phyloP scores from a whole-genome alignment of 768 basidiomycete species.

The Lactifluus hygrophoroides region DNA sequence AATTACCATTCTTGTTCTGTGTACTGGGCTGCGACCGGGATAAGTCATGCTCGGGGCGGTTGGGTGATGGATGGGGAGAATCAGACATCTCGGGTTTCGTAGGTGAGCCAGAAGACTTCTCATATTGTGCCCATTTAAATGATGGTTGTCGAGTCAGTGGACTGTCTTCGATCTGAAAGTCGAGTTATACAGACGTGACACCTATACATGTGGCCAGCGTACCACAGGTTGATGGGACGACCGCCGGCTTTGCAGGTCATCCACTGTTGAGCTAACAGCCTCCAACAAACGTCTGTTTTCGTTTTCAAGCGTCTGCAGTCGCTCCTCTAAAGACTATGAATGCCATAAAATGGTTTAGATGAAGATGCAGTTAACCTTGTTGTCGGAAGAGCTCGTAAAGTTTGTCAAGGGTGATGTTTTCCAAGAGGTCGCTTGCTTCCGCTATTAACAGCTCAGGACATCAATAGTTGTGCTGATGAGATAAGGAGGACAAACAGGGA shows the following conservation, averaged over 20 bases:
- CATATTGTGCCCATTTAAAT: slow-evolving; percentile 83
- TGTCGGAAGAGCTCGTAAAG: slow-evolving; percentile 60
- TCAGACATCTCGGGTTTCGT: slow-evolving; percentile 64
- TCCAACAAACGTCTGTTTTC: slow-evolving; percentile 67
- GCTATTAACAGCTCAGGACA: slow-evolving; percentile 31
- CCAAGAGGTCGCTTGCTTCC: slow-evolving; percentile 47
- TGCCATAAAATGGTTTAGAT: not conserved
- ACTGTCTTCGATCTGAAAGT: slow-evolving; percentile 29
- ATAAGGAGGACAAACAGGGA: slow-evolving; percentile 52
- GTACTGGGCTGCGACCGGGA: slow-evolving; percentile 13
- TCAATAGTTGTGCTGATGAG: not conserved
- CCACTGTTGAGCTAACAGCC: slow-evolving; percentile 52
- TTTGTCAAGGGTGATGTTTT: slow-evolving; percentile 53
- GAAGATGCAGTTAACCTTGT: slow-evolving; percentile 45
- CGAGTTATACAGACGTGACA: slow-evolving; percentile 21
- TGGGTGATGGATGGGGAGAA: slow-evolving; percentile 74
- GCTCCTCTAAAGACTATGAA: slow-evolving; percentile 42
- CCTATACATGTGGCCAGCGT: slow-evolving; percentile 24
- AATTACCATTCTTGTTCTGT: slow-evolving; percentile 11
- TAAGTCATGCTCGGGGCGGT: slow-evolving; percentile 65
- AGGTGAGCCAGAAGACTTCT: slow-evolving; percentile 70
- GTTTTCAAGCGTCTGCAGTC: slow-evolving; percentile 61
- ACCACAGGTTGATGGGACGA: slow-evolving; percentile 12
- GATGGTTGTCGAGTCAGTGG: slow-evolving; percentile 65
- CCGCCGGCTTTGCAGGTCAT: slow-evolving; percentile 48